These are phyloP conservation scores for Crithidia expoeki DNA, from an alignment of 208 protist species.

Conservation along the genomic window DNA sequence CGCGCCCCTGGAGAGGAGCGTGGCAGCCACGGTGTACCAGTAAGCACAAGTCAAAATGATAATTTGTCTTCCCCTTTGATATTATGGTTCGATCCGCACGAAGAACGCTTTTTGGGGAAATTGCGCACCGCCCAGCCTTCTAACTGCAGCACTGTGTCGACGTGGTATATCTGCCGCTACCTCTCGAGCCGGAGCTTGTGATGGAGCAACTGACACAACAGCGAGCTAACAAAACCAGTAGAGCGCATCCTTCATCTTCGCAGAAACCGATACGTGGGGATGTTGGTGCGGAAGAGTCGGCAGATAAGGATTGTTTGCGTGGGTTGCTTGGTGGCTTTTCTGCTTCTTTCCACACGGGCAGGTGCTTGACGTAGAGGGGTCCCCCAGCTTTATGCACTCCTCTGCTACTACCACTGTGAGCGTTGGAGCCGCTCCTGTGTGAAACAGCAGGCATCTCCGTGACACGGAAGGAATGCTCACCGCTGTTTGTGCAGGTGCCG, in stretches of 20 bases:
- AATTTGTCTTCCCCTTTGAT: neutral
- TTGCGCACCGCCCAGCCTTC: slow-evolving; percentile 2
- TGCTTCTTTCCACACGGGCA: slow-evolving; percentile 15
- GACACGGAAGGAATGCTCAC: too few species aligned
- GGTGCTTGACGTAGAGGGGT: slow-evolving; percentile 14
- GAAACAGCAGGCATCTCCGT: neutral
- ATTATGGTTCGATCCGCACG: slow-evolving; percentile 3
- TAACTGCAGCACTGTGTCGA: slow-evolving; percentile 15
- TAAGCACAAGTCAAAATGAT: neutral
- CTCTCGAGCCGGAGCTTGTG: slow-evolving; percentile 10
- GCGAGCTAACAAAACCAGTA: neutral
- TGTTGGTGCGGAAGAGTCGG: neutral
- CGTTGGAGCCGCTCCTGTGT: too few species aligned
- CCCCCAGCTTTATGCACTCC: slow-evolving; percentile 9
- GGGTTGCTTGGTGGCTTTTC: slow-evolving; percentile 8
- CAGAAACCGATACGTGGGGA: neutral
- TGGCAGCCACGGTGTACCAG: neutral
- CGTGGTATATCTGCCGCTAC: slow-evolving; percentile 12
- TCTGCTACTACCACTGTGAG: neutral
- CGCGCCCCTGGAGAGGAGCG: neutral
- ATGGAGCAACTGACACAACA: slow-evolving; percentile 1
- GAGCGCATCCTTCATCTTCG: neutral
- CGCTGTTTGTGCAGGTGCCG: neutral
- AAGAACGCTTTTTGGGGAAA: slow-evolving; percentile 11
- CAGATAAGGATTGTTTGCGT: neutral